Percentiles rank a stretch among this genome's conserved stretches.
Evolutionary conservation across 176 grass and related monocot genomes (phyloP).

Genomic region (Bromus sterilis): DNA sequence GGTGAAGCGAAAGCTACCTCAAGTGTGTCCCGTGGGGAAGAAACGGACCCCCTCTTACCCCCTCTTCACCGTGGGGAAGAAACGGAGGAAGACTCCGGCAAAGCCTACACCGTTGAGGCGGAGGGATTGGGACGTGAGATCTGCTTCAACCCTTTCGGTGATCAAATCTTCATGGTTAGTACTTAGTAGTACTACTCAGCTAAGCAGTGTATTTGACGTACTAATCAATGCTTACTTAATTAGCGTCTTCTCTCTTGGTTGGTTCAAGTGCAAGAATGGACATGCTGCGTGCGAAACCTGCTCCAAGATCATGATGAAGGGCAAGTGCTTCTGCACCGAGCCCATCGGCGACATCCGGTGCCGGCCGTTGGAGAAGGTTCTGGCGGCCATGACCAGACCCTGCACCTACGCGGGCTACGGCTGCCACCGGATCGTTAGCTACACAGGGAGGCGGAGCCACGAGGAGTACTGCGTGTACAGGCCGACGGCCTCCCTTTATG

Average conservation of each 20-base stretch:
- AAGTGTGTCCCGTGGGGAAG: no score
- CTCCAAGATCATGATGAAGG: not conserved
- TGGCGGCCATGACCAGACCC: not conserved
- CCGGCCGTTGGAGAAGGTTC: not conserved
- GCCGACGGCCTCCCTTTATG: no score
- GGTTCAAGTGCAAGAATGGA: not conserved
- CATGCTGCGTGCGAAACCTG: not conserved
- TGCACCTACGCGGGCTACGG: not conserved
- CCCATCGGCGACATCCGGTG: not conserved
- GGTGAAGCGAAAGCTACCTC: no score
- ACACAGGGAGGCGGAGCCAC: not conserved
- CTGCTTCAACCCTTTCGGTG: no score
- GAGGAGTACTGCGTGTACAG: slow-evolving; percentile 13
- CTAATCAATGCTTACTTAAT: not conserved
- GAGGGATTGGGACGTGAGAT: no score
- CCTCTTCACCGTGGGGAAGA: no score
- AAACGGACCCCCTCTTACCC: no score
- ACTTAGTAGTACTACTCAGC: not conserved
- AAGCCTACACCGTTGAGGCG: no score
- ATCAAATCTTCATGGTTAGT: not conserved
- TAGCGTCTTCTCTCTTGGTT: not conserved
- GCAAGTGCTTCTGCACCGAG: not conserved
- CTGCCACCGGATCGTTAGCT: not conserved
- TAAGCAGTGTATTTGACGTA: not conserved
- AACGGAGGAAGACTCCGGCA: no score